Evolutionary conservation across 169 alveolate genomes (phyloP).

Genomic region (Eimeria zaria): DNA sequence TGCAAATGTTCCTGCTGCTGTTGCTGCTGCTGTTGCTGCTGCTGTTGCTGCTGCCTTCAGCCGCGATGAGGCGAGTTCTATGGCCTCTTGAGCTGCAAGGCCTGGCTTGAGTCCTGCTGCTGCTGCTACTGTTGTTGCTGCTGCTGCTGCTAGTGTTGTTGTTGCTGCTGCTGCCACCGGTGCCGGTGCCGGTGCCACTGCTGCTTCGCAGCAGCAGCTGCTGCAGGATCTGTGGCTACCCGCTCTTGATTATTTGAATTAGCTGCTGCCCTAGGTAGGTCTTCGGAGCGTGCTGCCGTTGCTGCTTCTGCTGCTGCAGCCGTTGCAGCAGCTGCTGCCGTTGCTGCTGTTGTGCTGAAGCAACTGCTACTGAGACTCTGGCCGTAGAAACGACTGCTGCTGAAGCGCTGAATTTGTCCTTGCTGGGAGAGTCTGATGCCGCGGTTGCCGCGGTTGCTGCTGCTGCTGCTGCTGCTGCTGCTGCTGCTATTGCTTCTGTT

Average conservation of each 20-base stretch:
- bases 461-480: constrained; percentile 32
- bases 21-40: not conserved
- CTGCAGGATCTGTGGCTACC: not conserved
- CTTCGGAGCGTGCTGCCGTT: not conserved
- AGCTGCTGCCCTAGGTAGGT: not conserved
- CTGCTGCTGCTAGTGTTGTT: not conserved
- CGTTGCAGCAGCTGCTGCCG: not conserved
- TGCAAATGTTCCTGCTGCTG: constrained; percentile 8
- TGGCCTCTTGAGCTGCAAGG: not conserved
- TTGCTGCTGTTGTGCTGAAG: not conserved
- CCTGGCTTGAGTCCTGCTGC: not conserved
- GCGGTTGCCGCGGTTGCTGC: not conserved
- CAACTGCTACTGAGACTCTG: not conserved
- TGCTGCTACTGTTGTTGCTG: not conserved
- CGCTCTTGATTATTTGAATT: not conserved
- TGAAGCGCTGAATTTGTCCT: not conserved
- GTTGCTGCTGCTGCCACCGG: not conserved
- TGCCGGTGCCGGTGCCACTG: not conserved
- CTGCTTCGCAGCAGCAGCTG: not conserved
- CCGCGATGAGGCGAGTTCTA: not conserved
- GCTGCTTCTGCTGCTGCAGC: not conserved
- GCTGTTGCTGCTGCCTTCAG: not conserved
- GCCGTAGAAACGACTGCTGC: not conserved
- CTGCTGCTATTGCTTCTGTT: not conserved
- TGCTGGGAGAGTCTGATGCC: too few species aligned